A percentile compares a stretch with the other conserved stretches of the same genome.
Conservation (phyloP, 2,329 filamentous ascomycete genomes). For the Davidsoniella virescens region DNA sequence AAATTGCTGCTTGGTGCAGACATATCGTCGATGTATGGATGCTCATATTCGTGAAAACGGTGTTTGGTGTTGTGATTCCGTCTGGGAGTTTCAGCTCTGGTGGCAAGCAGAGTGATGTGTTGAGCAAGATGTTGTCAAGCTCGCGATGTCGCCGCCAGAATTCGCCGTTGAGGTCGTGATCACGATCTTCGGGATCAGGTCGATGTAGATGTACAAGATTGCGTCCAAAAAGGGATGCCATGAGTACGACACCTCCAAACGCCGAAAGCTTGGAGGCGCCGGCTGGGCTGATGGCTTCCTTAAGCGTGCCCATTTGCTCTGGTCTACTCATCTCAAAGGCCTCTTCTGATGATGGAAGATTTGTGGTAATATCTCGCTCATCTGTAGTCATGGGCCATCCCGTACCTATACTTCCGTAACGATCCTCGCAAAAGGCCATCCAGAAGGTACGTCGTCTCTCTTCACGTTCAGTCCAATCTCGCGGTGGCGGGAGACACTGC, state of each 20-base stretch:
- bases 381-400: constrained; percentile 95
- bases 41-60: constrained; percentile 91
- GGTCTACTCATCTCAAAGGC: constrained; percentile 67
- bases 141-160: constrained; percentile 90
- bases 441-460: constrained; percentile 87
- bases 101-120: constrained; percentile 72
- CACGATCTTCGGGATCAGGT: constrained; percentile 62
- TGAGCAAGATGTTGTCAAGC: constrained; percentile 80
- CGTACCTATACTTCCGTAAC: constrained; percentile 89
- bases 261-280: constrained; percentile 62
- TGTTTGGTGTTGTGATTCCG: constrained; percentile 63
- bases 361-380: constrained; percentile 77
- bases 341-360: constrained; percentile 70
- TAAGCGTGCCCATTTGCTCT: constrained; percentile 52
- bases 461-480: constrained; percentile 88
- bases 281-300: constrained; percentile 51
- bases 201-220: constrained; percentile 86
- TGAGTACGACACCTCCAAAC: constrained; percentile 64
- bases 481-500: constrained; percentile 69
- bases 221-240: constrained; percentile 80
- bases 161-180: constrained; percentile 75
- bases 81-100: constrained; percentile 60
- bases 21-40: constrained; percentile 94
- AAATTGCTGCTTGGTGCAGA: constrained; percentile 94
- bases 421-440: constrained; percentile 80